A percentile compares a stretch with the other conserved stretches of the same genome.
These are phyloP conservation scores for Cutaneotrichosporon curvatum DNA, from an alignment of 1,284 basidiomycete species.

Conservation along the genomic window DNA sequence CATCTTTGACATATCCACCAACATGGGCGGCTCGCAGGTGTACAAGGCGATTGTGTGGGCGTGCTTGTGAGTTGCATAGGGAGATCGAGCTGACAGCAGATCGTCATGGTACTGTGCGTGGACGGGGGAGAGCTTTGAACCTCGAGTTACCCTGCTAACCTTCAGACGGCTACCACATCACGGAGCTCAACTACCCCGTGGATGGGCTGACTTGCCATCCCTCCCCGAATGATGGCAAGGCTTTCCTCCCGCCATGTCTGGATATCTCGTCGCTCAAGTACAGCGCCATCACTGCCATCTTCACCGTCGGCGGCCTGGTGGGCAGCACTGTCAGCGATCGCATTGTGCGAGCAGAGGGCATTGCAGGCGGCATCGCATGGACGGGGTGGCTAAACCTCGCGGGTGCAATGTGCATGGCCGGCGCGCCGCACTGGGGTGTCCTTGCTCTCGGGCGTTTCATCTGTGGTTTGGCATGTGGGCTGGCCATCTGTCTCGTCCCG, in stretches of 20 bases:
- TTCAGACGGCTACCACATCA: constrained; percentile 58
- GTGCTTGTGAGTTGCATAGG: constrained; percentile 27
- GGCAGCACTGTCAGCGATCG: constrained; percentile 67
- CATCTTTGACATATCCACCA: no score
- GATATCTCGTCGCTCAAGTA: constrained; percentile 68
- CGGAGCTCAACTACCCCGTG: constrained; percentile 79
- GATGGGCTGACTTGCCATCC: constrained; percentile 62
- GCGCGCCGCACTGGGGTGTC: constrained; percentile 55
- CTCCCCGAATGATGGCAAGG: constrained; percentile 23
- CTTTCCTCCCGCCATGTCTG: constrained; percentile 54
- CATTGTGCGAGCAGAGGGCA: constrained; percentile 61
- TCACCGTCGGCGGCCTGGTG: constrained; percentile 78
- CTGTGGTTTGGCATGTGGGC: constrained; percentile 69
- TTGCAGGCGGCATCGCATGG: constrained; percentile 40
- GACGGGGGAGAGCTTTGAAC: not conserved
- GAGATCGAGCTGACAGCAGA: constrained; percentile 17
- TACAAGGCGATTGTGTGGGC: constrained; percentile 20
- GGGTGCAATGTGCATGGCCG: constrained; percentile 60
- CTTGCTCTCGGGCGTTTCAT: constrained; percentile 53
- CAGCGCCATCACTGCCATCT: constrained; percentile 71
- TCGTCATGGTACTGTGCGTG: constrained; percentile 44
- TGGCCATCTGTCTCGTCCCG: constrained; percentile 79
- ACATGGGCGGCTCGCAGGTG: not conserved
- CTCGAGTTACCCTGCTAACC: not conserved
- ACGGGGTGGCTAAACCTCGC: constrained; percentile 56